phyloP scores from a whole-genome alignment of 169 alveolate genomes.

The Besnoitia besnoiti region DNA sequence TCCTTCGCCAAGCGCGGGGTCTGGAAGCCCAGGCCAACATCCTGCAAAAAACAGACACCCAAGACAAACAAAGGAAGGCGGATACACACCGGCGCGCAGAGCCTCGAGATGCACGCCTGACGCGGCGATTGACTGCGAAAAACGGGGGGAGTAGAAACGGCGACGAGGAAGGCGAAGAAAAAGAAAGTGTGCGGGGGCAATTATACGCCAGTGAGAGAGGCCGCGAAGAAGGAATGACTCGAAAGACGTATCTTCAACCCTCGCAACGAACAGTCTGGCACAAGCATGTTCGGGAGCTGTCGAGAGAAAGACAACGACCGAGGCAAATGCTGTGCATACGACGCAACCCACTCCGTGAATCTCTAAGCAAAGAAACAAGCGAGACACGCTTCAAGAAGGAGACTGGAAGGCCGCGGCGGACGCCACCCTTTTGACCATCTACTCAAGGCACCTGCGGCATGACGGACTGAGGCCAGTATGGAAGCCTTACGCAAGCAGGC shows the following conservation, averaged over 20 bases:
- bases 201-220: slow-evolving; percentile 36
- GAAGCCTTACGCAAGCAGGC: no score
- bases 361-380: no score
- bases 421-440: no score
- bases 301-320: slow-evolving; percentile 13
- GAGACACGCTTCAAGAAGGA: no score
- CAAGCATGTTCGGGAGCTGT: slow-evolving; percentile 35
- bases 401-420: no score
- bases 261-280: background rate
- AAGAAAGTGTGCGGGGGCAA: background rate
- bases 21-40: slow-evolving; percentile 97
- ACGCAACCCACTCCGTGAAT: no score
- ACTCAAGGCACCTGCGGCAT: no score
- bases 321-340: slow-evolving; percentile 44
- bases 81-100: background rate
- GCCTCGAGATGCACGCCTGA: background rate
- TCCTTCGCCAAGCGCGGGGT: slow-evolving; percentile 99
- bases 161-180: no score
- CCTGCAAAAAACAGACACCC: slow-evolving; percentile 61
- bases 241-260: slow-evolving; percentile 35
- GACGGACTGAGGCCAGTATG: no score
- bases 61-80: background rate
- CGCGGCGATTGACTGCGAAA: background rate
- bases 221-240: background rate
- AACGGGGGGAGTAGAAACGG: background rate